These are phyloP conservation scores for Auricularia heimuer DNA, from an alignment of 768 basidiomycete species.

Conservation along the genomic window DNA sequence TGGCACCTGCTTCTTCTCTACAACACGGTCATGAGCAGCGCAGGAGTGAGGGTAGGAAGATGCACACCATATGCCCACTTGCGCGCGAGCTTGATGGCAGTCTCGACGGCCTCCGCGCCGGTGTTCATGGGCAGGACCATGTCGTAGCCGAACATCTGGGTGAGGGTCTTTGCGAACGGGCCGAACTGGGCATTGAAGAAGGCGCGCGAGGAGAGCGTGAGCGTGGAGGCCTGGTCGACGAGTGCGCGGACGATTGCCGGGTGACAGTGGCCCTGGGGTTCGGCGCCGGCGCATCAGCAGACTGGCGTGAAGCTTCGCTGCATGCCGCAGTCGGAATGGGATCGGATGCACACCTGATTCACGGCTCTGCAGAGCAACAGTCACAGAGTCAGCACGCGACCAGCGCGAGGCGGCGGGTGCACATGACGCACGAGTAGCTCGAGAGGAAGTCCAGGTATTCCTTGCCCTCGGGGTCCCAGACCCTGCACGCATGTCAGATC, in stretches of 20 bases:
- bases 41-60: not conserved
- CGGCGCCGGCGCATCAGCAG: slow-evolving; percentile 1
- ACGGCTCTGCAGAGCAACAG: slow-evolving; percentile 48
- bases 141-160: slow-evolving; percentile 79
- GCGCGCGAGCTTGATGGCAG: slow-evolving; percentile 86
- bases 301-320: slow-evolving; percentile 2
- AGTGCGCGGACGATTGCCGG: slow-evolving; percentile 77
- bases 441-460: slow-evolving; percentile 98
- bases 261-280: slow-evolving; percentile 75
- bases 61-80: slow-evolving; percentile 63
- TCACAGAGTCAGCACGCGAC: not conserved
- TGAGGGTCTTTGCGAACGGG: slow-evolving; percentile 77
- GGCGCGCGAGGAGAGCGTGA: slow-evolving; percentile 90
- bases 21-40: not conserved
- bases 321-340: too few species aligned
- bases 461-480: slow-evolving; percentile 91
- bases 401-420: slow-evolving; percentile 3
- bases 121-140: slow-evolving; percentile 99
- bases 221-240: slow-evolving; percentile 72
- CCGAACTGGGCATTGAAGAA: slow-evolving; percentile 94
- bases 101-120: slow-evolving; percentile 97
- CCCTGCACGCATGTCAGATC: slow-evolving; percentile 27
- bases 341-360: slow-evolving; percentile 54
- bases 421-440: slow-evolving; percentile 76
- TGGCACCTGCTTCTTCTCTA: slow-evolving; percentile 72